Evolutionary conservation across 2,329 filamentous ascomycete species (phyloP), one percentile per base, ranked within the genome.

Genomic region (Colletotrichum sp.): DNA sequence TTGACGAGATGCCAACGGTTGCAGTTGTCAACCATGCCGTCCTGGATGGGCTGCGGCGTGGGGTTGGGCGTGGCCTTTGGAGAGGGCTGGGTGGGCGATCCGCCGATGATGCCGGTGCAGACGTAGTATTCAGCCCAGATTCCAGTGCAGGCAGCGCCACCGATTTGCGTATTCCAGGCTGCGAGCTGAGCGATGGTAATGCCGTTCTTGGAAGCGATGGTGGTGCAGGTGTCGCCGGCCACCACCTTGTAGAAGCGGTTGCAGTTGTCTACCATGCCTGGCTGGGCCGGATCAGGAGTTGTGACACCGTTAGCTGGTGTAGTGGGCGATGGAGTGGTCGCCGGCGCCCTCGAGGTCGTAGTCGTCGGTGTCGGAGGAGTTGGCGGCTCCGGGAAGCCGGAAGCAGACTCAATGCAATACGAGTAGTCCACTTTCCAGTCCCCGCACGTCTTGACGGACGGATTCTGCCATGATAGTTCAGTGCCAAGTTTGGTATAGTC

Each of bases 1-100:
- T 77, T 30, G 1, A 84, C 73, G 2, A 77, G 62, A 70, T 83
- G 74, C 59, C 83, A 84, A 27, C 77, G 80, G 12, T 82, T 79
- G 25, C 83, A 84, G 68, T 81, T 81, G 15, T 68, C 69, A 12
- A 79, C 77, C 77, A 84, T 82, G 62, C 80, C 80, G 4, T 79
- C 66, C 69, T 84, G 82, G 16, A 76, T 80, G 9, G 83, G 81
- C 22, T 78, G 77, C 0, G 83, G 83, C 16, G 82, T 83, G 5
- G 78, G 57, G 65, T 82, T 79, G 3, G 78, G 79, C 11, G 74
- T 68, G 25, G 71, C 64, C 2, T 12, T 27, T 6, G 75, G 36
- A 39, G 36, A 39, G 16, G 16, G 61, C 30, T 44, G 39, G 25
- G 64, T 66, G 15, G 57, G 65, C 12, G 70, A 22, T 11, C 25